These are phyloP conservation scores for Drechslerella dactyloides DNA, from an alignment of 2,329 filamentous ascomycete genomes.

Conservation along the genomic window DNA sequence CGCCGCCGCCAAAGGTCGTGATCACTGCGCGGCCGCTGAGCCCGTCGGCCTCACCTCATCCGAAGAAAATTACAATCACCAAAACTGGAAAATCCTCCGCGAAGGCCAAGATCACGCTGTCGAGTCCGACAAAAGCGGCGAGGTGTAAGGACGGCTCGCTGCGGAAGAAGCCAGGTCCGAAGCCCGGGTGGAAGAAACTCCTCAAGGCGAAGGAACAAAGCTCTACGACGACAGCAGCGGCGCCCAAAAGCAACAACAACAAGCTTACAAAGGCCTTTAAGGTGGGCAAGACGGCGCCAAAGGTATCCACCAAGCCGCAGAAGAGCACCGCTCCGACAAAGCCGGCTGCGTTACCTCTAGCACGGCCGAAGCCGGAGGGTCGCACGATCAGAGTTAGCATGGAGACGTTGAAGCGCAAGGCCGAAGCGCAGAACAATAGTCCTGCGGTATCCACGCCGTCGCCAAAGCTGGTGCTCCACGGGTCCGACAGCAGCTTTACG, in stretches of 20 bases:
- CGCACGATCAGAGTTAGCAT: conserved; percentile 34
- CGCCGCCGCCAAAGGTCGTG: conserved; percentile 30
- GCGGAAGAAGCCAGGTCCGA: conserved; percentile 39
- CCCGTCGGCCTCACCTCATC: conserved; percentile 43
- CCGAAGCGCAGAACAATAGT: conserved; percentile 5
- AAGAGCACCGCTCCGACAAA: conserved; percentile 15
- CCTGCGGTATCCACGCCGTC: conserved; percentile 10
- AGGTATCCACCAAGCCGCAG: conserved; percentile 6
- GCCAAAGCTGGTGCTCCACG: conserved; percentile 37
- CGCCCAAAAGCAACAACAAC: conserved; percentile 14
- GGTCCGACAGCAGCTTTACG: conserved; percentile 46
- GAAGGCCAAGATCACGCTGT: conserved; percentile 6
- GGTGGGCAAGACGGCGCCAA: conserved; percentile 18
- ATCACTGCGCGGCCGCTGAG: conserved; percentile 30
- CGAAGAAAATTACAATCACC: conserved; percentile 31
- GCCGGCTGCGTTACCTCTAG: conserved; percentile 5
- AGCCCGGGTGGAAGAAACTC: conserved; percentile 25
- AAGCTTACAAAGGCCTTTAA: conserved; percentile 47
- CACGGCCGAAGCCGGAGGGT: conserved; percentile 6
- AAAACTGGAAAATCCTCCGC: conserved; percentile 12
- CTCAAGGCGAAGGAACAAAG: conserved; percentile 19
- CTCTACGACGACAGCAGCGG: background rate
- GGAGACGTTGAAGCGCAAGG: conserved; percentile 35
- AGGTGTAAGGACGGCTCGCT: conserved; percentile 25
- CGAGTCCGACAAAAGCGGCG: conserved; percentile 19